phyloP scores from a whole-genome alignment of 306 rosid species.

The Dicorynia guianensis region DNA sequence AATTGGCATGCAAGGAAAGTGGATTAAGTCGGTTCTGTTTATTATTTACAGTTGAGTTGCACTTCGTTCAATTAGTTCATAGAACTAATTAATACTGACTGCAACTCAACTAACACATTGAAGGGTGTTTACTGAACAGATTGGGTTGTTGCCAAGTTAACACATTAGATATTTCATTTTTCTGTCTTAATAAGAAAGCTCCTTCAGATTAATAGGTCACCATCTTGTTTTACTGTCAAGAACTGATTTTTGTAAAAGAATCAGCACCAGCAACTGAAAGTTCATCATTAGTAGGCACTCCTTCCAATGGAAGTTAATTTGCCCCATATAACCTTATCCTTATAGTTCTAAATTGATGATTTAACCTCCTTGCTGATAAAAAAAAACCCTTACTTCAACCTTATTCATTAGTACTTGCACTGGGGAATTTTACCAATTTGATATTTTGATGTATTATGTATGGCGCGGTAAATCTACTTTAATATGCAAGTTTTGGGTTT shows the following conservation, averaged over 20 bases:
- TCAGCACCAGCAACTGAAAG: constrained; percentile 15
- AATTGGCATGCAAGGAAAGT: not conserved
- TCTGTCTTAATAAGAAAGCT: not conserved
- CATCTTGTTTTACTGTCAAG: not conserved
- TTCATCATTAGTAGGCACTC: not conserved
- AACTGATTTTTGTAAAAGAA: constrained; percentile 17
- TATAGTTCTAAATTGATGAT: not conserved
- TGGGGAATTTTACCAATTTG: constrained; percentile 4
- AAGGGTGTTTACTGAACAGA: not conserved
- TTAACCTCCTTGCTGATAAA: constrained; percentile 12
- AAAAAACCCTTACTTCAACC: constrained; percentile 3
- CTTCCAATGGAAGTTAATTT: not conserved
- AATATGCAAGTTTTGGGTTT: not conserved
- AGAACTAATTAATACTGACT: not conserved
- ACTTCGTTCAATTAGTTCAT: not conserved
- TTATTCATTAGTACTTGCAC: not conserved
- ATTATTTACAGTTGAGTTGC: not conserved
- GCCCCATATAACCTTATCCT: not conserved
- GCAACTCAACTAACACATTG: not conserved
- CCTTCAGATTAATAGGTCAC: not conserved
- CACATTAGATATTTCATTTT: not conserved
- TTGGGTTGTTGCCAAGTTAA: not conserved
- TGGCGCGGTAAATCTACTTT: constrained; percentile 19
- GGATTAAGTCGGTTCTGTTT: not conserved
- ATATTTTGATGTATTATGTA: constrained; percentile 4